A percentile compares a stretch with the other conserved stretches of the same genome.
These are phyloP conservation scores for Protomyces inundatus DNA, from an alignment of 1,139 yeast species.

Conservation along the genomic window DNA sequence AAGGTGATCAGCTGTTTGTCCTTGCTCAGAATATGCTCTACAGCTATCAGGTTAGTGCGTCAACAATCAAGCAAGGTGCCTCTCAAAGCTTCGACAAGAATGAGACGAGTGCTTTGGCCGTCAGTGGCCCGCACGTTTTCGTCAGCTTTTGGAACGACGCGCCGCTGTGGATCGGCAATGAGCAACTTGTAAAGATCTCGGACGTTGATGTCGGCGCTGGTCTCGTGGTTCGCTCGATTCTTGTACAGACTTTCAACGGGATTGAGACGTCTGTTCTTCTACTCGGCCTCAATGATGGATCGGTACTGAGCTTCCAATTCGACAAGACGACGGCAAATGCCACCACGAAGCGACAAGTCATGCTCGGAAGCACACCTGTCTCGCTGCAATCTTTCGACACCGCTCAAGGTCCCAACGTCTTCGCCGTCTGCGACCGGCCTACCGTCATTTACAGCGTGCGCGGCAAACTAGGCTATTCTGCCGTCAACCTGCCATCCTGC, in stretches of 20 bases:
- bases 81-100: background rate
- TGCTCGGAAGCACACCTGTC: conserved; percentile 32
- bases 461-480: conserved; percentile 28
- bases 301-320: conserved; percentile 27
- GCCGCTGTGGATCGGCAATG: conserved; percentile 8
- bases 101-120: conserved; percentile 17
- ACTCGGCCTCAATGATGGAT: conserved; percentile 32
- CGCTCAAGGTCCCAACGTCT: conserved; percentile 17
- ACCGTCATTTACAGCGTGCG: conserved; percentile 31
- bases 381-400: conserved; percentile 26
- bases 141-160: conserved; percentile 22
- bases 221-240: conserved; percentile 29
- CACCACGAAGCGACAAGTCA: conserved; percentile 24
- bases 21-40: background rate
- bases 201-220: background rate
- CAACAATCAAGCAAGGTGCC: background rate
- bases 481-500: conserved; percentile 28
- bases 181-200: background rate
- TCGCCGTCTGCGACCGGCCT: conserved; percentile 32
- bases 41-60: background rate
- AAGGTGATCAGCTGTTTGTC: background rate
- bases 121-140: background rate
- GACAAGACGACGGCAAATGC: conserved; percentile 16
- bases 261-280: conserved; percentile 27
- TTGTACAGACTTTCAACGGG: conserved; percentile 24